A percentile compares a stretch with the other conserved stretches of the same genome.
Evolutionary conservation across 768 basidiomycete genomes (phyloP).

Genomic region (Boletellus ananas): DNA sequence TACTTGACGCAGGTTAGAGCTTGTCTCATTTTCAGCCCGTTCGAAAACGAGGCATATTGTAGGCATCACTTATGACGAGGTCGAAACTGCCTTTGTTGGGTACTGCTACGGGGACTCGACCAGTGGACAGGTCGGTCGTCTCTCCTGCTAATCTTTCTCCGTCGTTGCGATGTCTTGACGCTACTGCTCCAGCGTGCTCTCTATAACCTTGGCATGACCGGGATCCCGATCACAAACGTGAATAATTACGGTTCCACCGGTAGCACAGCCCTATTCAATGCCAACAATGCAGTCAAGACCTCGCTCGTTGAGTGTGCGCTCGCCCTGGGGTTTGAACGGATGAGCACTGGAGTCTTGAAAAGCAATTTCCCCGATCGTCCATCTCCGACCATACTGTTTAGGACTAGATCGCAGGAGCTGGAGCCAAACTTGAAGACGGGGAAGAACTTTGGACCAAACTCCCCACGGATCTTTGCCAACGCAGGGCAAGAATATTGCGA

Average conservation of each 20-base stretch:
- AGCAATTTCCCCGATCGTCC: constrained; percentile 55
- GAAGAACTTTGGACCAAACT: constrained; percentile 62
- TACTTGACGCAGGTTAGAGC: constrained; percentile 70
- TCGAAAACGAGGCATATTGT: background rate
- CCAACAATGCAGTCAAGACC: constrained; percentile 65
- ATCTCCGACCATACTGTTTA: constrained; percentile 47
- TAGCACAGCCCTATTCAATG: constrained; percentile 71
- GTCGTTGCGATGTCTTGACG: background rate
- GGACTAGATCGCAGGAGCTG: constrained; percentile 41
- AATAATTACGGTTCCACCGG: constrained; percentile 89
- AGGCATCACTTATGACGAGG: constrained; percentile 80
- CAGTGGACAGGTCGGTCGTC: constrained; percentile 63
- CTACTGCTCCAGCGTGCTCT: constrained; percentile 53
- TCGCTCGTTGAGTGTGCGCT: constrained; percentile 71
- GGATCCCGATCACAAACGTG: constrained; percentile 81
- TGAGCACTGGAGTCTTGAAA: constrained; percentile 70
- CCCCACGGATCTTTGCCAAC: constrained; percentile 73
- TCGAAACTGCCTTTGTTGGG: constrained; percentile 73
- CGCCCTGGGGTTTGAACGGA: constrained; percentile 84
- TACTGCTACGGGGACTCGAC: constrained; percentile 82
- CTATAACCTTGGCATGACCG: constrained; percentile 79
- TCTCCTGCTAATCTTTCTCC: background rate
- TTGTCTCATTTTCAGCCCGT: background rate
- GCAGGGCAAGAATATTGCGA: constrained; percentile 72
- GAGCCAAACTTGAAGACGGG: constrained; percentile 46